These are phyloP conservation scores for Pythium insidiosum DNA, from an alignment of 352 stramenopile species.

Conservation along the genomic window DNA sequence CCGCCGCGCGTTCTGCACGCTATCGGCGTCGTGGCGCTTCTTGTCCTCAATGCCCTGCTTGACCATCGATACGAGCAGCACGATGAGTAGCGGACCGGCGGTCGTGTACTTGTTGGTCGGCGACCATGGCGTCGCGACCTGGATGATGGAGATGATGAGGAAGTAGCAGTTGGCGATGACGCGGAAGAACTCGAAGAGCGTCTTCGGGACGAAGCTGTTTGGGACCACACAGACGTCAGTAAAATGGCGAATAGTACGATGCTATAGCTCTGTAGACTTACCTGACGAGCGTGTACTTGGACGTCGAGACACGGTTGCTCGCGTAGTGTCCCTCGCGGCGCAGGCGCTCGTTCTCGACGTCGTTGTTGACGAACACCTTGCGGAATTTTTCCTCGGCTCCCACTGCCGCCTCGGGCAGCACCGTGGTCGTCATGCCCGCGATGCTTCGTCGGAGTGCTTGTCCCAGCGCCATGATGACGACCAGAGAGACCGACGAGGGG, in stretches of 20 bases:
- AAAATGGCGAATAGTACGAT: too few relatives aligned
- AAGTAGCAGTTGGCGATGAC: slow-evolving; percentile 95
- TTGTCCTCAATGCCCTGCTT: slow-evolving; percentile 78
- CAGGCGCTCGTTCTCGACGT: slow-evolving; percentile 49
- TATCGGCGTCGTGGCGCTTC: slow-evolving; percentile 63
- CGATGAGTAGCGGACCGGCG: slow-evolving; percentile 51
- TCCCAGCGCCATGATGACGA: too few relatives aligned
- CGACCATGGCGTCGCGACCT: slow-evolving; percentile 64
- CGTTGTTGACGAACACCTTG: slow-evolving; percentile 46
- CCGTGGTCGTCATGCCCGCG: slow-evolving; percentile 6
- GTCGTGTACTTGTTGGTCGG: slow-evolving; percentile 79
- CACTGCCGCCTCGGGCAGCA: not conserved
- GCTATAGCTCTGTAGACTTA: slow-evolving; percentile 10
- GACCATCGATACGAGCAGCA: slow-evolving; percentile 71
- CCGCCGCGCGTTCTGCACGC: slow-evolving; percentile 47
- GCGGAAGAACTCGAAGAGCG: slow-evolving; percentile 92
- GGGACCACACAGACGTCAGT: not conserved
- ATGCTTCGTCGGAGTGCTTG: too few relatives aligned
- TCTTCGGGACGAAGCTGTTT: slow-evolving; percentile 89
- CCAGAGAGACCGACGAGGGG: too few relatives aligned
- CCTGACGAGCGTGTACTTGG: slow-evolving; percentile 90
- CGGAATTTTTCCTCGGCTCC: slow-evolving; percentile 26
- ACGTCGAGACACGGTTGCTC: slow-evolving; percentile 79
- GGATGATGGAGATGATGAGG: slow-evolving; percentile 89
- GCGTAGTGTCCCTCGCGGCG: slow-evolving; percentile 30